Conservation (phyloP, 192 early-diverging fungal species). For the Backusella mclennaniae region DNA sequence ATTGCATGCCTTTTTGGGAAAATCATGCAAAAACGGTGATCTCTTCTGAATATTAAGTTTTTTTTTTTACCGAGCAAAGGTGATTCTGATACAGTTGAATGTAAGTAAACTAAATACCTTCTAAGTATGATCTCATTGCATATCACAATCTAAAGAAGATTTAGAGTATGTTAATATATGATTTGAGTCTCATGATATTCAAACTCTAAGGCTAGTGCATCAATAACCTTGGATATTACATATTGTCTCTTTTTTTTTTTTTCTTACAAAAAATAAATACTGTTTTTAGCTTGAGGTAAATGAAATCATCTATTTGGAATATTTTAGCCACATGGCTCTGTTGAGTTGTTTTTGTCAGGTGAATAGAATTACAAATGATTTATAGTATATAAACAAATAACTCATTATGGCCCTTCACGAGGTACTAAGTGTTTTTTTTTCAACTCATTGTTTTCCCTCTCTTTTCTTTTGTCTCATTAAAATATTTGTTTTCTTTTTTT, state of each 20-base stretch:
- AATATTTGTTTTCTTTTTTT: not conserved
- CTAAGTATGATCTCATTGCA: not conserved
- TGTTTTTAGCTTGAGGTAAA: not conserved
- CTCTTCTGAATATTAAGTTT: conserved; percentile 85
- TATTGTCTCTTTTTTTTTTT: not conserved
- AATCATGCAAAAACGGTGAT: conserved; percentile 63
- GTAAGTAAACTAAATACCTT: conserved; percentile 24
- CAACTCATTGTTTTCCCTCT: not conserved
- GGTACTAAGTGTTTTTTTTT: conserved; percentile 1
- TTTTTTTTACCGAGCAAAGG: conserved; percentile 69
- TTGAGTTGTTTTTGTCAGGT: conserved; percentile 5
- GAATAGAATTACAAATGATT: not conserved
- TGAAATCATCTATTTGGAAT: not conserved
- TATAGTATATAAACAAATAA: not conserved
- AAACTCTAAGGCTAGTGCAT: not conserved
- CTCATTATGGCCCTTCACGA: conserved; percentile 7
- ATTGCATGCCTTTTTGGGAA: conserved; percentile 86
- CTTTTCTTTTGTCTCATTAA: not conserved
- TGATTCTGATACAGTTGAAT: conserved; percentile 34
- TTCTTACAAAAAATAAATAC: not conserved
- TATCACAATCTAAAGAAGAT: not conserved
- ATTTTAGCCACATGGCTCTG: conserved; percentile 1
- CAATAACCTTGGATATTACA: not conserved
- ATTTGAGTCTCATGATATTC: not conserved
- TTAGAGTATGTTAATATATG: not conserved